phyloP scores from a whole-genome alignment of 1,284 basidiomycete genomes.

The Termitomyces sp. region DNA sequence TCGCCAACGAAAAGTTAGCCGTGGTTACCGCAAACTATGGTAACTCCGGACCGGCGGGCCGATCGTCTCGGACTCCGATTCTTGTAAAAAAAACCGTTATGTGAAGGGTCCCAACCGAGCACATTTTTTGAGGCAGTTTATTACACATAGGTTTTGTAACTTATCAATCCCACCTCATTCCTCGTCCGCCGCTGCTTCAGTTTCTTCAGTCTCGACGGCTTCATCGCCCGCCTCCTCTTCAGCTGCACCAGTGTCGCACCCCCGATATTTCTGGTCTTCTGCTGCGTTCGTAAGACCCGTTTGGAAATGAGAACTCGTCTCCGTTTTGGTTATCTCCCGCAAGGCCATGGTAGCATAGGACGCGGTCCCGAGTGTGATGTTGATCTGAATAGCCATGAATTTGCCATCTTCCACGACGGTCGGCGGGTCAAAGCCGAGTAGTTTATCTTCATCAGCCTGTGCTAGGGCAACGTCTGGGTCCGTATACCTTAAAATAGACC shows the following conservation, averaged over 20 bases:
- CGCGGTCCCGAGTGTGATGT: conserved; percentile 76
- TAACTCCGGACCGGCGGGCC: background rate
- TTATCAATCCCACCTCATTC: background rate
- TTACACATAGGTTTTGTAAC: background rate
- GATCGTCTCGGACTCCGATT: too few relatives aligned
- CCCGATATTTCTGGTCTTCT: conserved; percentile 79
- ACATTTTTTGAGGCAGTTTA: too few relatives aligned
- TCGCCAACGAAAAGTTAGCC: background rate
- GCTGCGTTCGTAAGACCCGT: conserved; percentile 72
- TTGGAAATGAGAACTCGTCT: conserved; percentile 87
- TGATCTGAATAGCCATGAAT: conserved; percentile 81
- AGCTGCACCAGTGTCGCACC: conserved; percentile 33
- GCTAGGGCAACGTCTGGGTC: conserved; percentile 89
- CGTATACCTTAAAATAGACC: conserved; percentile 83
- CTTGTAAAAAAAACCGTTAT: too few relatives aligned
- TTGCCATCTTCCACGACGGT: conserved; percentile 63
- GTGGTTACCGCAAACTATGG: background rate
- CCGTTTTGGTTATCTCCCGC: conserved; percentile 88
- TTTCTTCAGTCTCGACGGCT: conserved; percentile 1
- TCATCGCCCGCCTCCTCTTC: conserved; percentile 23
- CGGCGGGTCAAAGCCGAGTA: conserved; percentile 77
- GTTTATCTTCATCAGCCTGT: conserved; percentile 90
- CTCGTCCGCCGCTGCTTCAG: conserved; percentile 4
- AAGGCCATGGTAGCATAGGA: conserved; percentile 96
- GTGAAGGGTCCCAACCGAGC: too few relatives aligned